Base-by-base conservation (phyloP, 2,329 filamentous ascomycete species). In the Botrytis fabae region DNA sequence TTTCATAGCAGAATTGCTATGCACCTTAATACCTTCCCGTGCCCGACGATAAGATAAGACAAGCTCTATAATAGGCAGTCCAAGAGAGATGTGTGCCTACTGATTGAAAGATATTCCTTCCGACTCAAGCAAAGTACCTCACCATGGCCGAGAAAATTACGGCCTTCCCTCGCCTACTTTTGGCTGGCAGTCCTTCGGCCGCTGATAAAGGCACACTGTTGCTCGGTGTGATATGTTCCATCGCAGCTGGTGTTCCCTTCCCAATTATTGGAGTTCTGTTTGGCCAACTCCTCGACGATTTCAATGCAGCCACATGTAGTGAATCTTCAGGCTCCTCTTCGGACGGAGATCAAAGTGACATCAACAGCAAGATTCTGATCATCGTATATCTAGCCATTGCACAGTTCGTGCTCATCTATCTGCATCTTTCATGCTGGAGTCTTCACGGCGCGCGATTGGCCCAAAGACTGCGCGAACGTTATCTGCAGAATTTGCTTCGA, bases 341-440 rank as follows among this genome's bases (percentile, higher is more conserved):
- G 3, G n/a, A 54, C 38, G 42, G 57, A 18, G 63, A 73, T 18
- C 68, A 73, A 10, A 46, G 69, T 35, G 73, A 54, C 22, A 72
- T 78, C 70, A 73, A 73, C 42, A 70, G 44, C 57, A 91, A 89
- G 77, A 87, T 93, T 57, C 80, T 92, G 79, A 77, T 86, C 65
- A 83, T 92, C 35, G 86, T 91, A 22, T 91, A 90, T 78, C 85
- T 93, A 54, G 88, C 88, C 32, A 87, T 91, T 73, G 90, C 86
- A 42, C 86, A 88, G 74, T 90, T 93, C 76, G 84, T 85, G 57
- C 82, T 88, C 73, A 91, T 92, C 75, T 93, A 92, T 80, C 81
- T 85, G 71, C 88, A 92, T 78, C 85, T 90, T 44, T 83, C 87
- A 16, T 90, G 86, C 76, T 90, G 87, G 87, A 88, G 83, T 74